phyloP scores from a whole-genome alignment of 805 yeast species.

The Ogataea zsoltii region DNA sequence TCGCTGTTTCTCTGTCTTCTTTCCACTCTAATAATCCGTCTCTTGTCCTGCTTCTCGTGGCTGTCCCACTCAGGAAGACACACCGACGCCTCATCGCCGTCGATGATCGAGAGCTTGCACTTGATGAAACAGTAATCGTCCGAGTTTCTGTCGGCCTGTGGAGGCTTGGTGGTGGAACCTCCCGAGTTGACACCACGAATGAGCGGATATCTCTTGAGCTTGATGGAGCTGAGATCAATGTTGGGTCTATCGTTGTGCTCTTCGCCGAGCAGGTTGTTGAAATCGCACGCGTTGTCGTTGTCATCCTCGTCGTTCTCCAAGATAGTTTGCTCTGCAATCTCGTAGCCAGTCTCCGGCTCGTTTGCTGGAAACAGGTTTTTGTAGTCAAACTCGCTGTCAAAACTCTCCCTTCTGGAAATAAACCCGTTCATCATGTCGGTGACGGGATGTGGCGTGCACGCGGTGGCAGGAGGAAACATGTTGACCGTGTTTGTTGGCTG shows the following conservation, averaged over 20 bases:
- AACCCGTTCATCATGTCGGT: conserved; percentile 10
- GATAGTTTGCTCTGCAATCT: conserved; percentile 8
- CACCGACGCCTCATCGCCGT: conserved; percentile 47
- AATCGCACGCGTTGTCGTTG: conserved; percentile 14
- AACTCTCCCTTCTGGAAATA: conserved; percentile 24
- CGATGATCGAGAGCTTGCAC: conserved; percentile 47
- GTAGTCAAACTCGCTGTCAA: conserved; percentile 24
- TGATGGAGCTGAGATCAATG: conserved; percentile 14
- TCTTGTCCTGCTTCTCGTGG: conserved; percentile 47
- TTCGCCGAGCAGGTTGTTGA: conserved; percentile 10
- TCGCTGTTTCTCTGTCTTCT: conserved; percentile 50
- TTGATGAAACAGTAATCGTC: conserved; percentile 40
- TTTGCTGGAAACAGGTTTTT: conserved; percentile 12
- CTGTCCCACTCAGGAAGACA: conserved; percentile 53
- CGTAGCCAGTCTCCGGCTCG: conserved; percentile 2
- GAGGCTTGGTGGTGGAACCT: conserved; percentile 57
- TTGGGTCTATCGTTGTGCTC: conserved; percentile 4
- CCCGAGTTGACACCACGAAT: conserved; percentile 61
- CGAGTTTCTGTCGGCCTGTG: conserved; percentile 35
- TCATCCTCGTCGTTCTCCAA: conserved; percentile 9
- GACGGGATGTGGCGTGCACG: conserved; percentile 33
- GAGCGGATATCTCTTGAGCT: conserved; percentile 39
- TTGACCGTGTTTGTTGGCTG: conserved; percentile 3
- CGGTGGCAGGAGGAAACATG: conserved; percentile 33
- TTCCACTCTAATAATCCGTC: conserved; percentile 61